Evolutionary conservation across 2,329 filamentous ascomycete species (phyloP).

Genomic region (Phialophora tarda): DNA sequence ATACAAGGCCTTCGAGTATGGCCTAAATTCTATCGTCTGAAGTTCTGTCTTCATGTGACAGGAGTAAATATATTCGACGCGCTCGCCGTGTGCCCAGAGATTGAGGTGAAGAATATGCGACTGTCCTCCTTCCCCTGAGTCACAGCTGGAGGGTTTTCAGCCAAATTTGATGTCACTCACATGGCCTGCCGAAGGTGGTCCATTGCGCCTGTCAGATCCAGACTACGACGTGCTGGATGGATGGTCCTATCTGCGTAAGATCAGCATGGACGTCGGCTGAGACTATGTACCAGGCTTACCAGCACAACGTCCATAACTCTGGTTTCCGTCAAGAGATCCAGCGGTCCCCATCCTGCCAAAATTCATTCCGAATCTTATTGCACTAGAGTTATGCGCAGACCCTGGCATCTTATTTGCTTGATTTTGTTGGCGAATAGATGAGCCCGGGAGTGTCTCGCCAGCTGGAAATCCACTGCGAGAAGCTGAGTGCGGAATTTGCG

Average conservation of each 20-base stretch:
- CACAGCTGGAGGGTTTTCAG: not conserved
- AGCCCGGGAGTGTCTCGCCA: conserved; percentile 13
- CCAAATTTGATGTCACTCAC: not conserved
- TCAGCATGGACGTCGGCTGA: not conserved
- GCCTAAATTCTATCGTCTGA: not conserved
- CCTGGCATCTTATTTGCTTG: conserved; percentile 15
- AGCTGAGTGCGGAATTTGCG: conserved; percentile 23
- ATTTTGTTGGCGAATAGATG: conserved; percentile 14
- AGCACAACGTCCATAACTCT: conserved; percentile 20
- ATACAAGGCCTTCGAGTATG: not conserved
- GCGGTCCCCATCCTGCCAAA: conserved; percentile 18
- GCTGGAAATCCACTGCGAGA: conserved; percentile 9
- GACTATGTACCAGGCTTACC: not conserved
- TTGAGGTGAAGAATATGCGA: not conserved
- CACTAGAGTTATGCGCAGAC: conserved; percentile 13
- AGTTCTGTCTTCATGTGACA: not conserved
- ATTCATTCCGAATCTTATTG: conserved; percentile 15
- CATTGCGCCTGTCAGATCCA: conserved; percentile 1
- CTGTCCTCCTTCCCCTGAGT: not conserved
- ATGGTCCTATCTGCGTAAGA: not conserved
- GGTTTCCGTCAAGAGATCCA: conserved; percentile 11
- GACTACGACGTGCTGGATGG: conserved; percentile 1
- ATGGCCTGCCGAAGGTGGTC: not conserved
- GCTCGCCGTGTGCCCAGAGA: not conserved
- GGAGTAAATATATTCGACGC: not conserved